phyloP scores from a whole-genome alignment of 2,329 filamentous ascomycete species.

The Coniochaeta ligniaria region DNA sequence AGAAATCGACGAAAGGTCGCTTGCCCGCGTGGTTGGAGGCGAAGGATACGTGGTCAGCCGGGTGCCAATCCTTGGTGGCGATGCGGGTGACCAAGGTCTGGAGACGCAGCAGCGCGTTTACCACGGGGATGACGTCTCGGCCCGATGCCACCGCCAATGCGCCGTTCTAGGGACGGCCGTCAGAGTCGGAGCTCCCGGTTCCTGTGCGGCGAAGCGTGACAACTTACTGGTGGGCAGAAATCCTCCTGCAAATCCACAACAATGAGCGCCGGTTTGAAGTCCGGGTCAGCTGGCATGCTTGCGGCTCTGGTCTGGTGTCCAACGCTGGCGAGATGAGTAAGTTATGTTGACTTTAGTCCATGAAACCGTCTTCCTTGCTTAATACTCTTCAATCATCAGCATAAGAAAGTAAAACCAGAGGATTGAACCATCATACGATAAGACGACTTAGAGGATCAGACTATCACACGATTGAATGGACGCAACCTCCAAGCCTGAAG shows the following conservation, averaged over 20 bases:
- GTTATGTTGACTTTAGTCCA: background rate
- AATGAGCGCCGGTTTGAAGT: constrained; percentile 48
- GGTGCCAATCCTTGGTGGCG: constrained; percentile 92
- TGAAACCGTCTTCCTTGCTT: too few species aligned
- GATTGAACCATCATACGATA: too few species aligned
- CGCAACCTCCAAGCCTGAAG: too few species aligned
- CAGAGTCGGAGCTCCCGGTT: background rate
- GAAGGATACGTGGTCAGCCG: constrained; percentile 78
- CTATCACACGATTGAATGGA: too few species aligned
- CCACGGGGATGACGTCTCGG: constrained; percentile 57
- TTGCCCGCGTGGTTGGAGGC: constrained; percentile 68
- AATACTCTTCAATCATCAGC: too few species aligned
- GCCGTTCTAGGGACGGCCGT: constrained; percentile 54
- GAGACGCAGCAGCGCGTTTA: constrained; percentile 68
- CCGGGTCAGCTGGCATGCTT: constrained; percentile 1
- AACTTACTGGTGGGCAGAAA: constrained; percentile 78
- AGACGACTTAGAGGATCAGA: too few species aligned
- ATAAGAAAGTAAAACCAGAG: too few species aligned
- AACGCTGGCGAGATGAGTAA: background rate
- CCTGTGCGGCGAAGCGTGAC: background rate
- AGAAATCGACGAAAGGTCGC: constrained; percentile 57
- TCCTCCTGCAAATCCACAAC: constrained; percentile 91
- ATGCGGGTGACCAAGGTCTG: constrained; percentile 68
- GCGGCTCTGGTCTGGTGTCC: background rate
- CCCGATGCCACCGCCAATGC: constrained; percentile 74